phyloP scores from a whole-genome alignment of 2,329 filamentous ascomycete species.

The Emydomyces testavorans region DNA sequence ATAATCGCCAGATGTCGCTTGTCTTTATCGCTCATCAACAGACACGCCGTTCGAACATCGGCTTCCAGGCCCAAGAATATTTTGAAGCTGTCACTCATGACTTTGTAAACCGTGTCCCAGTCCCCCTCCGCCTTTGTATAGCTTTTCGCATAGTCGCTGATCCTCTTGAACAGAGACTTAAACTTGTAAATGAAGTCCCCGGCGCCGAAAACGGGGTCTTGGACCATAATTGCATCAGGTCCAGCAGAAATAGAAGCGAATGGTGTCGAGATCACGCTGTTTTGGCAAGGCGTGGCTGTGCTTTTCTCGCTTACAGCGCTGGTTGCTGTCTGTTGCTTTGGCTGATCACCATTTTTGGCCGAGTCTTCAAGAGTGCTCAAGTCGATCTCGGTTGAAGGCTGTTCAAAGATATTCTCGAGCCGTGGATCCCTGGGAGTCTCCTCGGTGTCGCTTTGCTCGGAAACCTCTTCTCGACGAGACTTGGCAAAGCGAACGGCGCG shows the following conservation, averaged over 20 bases:
- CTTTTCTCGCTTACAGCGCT: not conserved
- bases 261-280: not conserved
- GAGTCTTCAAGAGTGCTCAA: not conserved
- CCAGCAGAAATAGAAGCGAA: not conserved
- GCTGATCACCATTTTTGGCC: not conserved
- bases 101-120: not conserved
- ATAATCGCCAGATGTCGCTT: conserved; percentile 21
- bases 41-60: not conserved
- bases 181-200: conserved; percentile 13
- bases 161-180: not conserved
- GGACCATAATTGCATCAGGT: not conserved
- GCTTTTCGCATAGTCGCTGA: conserved; percentile 6
- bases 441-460: not conserved
- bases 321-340: not conserved
- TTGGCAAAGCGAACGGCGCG: not conserved
- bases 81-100: conserved; percentile 1
- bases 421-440: not conserved
- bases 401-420: conserved; percentile 14
- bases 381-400: conserved; percentile 14
- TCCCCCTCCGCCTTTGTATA: conserved; percentile 3
- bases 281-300: not conserved
- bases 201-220: conserved; percentile 1
- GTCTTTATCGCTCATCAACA: conserved; percentile 19
- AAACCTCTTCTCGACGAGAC: not conserved
- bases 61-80: not conserved